Evolutionary conservation across 495 filamentous ascomycete genomes (phyloP), one percentile per base, ranked within the genome.

Genomic region (Astrothelium subdiscretum): DNA sequence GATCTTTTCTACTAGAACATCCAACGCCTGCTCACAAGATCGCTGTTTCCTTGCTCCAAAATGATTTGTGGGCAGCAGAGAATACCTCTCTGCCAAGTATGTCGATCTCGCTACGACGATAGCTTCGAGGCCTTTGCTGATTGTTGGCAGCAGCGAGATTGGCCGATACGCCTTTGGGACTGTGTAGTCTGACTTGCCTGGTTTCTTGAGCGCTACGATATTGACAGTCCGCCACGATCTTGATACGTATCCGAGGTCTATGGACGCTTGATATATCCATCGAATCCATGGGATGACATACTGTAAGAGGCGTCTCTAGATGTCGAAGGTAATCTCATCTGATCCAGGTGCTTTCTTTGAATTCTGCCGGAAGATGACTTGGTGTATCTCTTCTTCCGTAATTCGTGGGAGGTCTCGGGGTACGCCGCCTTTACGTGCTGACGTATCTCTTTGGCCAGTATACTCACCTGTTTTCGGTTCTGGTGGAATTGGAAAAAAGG

Each of bases 1-100:
- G 51, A 73, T 68, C 57, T 73, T 52, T 64, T 75, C 68, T 48
- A 66, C 51, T n/a, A 77, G 48, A 29, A 70, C 42, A 22, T 66
- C 38, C 0, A 68, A 54, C 31, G 65, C 67, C 27, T 72, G 60
- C 22, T 57, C 59, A 4, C 59, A 59, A 22, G 64, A 70, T 18
- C 68, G 44, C 58, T 69, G 44, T 59, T 70, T 73, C 31, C 71
- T 22, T 3, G 64, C 64, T 18, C 70, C 58, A 61, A 70, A 72
- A 60, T 71, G 66, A 38, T 66, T 69, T 29, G 58, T 67, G 0
- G 66, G 71, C 27, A 71, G 66, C 1, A 68, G 58, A 13, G 51
- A 40, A 32, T 35, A 61, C 18, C 51, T 64, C 60, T 70, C 65
- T 57, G 61, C 62, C 38, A 68, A 40, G 44, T 63, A 67, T 24